phyloP scores from a whole-genome alignment of 2,329 filamentous ascomycete species.

The Chlorencoelia australis region DNA sequence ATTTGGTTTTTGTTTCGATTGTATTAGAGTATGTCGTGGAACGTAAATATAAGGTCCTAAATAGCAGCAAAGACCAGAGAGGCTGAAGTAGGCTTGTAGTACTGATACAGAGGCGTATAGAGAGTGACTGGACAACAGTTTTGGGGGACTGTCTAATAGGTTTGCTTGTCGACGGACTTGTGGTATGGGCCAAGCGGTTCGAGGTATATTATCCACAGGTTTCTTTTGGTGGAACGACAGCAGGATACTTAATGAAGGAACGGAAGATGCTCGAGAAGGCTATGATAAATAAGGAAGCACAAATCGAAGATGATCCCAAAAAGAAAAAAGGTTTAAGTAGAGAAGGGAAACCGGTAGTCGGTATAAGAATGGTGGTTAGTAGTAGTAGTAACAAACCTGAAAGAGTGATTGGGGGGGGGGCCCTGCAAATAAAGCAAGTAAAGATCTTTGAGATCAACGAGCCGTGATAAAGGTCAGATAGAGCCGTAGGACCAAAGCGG shows the following conservation, averaged over 20 bases:
- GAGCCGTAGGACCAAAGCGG: conserved; percentile 19
- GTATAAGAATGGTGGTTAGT: conserved; percentile 27
- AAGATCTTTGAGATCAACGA: conserved; percentile 21
- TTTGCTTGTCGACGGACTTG: too few species aligned
- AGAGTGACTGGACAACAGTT: conserved; percentile 30
- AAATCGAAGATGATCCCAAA: conserved; percentile 27
- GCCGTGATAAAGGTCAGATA: conserved; percentile 25
- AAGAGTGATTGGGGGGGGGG: conserved; percentile 24
- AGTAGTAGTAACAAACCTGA: conserved; percentile 22
- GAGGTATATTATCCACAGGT: too few species aligned
- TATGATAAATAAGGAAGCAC: conserved; percentile 23
- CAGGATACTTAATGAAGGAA: conserved; percentile 28
- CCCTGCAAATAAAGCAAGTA: conserved; percentile 29
- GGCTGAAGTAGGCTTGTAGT: too few species aligned
- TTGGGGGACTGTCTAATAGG: conserved; percentile 27
- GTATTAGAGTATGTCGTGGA: conserved; percentile 17
- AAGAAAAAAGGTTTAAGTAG: conserved; percentile 25
- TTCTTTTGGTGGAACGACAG: conserved; percentile 18
- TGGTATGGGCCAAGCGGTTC: too few species aligned
- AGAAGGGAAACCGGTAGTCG: conserved; percentile 25
- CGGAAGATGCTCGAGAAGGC: conserved; percentile 26
- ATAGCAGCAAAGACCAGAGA: too few species aligned
- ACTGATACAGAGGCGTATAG: too few species aligned
- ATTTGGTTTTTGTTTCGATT: conserved; percentile 6
- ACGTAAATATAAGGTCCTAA: conserved; percentile 10